Evolutionary conservation across 371 early-diverging fungal species (phyloP).

Genomic region (Amoeboaphelidium occidentale): DNA sequence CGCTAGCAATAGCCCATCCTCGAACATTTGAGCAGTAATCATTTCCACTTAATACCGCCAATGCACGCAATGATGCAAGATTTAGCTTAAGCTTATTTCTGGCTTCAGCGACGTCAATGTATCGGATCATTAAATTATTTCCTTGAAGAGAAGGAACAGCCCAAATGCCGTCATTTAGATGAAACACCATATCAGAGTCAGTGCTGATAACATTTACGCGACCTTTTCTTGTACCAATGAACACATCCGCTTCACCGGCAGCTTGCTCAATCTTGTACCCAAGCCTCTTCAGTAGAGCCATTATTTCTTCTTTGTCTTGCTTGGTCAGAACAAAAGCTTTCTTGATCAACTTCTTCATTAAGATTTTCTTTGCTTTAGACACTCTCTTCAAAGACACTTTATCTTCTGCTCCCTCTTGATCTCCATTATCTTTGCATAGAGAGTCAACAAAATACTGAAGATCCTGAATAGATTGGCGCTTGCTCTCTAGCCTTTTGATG

Average conservation of each 20-base stretch:
- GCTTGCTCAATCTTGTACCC: background rate
- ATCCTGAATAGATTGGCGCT: no score
- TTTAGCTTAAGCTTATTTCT: background rate
- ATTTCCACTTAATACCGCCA: background rate
- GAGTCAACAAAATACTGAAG: no score
- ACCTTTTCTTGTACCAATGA: background rate
- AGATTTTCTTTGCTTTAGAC: background rate
- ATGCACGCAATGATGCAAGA: background rate
- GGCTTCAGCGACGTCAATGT: background rate
- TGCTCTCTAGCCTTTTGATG: no score
- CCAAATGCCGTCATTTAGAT: background rate
- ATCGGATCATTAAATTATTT: background rate
- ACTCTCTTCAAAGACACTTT: no score
- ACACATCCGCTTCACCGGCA: background rate
- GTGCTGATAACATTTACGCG: background rate
- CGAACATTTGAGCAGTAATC: background rate
- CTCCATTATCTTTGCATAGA: no score
- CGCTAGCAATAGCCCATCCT: background rate
- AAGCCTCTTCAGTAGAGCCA: background rate
- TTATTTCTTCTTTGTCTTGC: background rate
- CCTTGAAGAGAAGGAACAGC: background rate
- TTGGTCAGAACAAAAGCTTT: background rate
- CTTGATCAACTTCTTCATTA: background rate
- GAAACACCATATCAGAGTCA: background rate
- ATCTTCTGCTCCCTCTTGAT: no score